These are phyloP conservation scores for Aspergillus tubingensis DNA, from an alignment of 2,329 filamentous ascomycete species.

Conservation along the genomic window DNA sequence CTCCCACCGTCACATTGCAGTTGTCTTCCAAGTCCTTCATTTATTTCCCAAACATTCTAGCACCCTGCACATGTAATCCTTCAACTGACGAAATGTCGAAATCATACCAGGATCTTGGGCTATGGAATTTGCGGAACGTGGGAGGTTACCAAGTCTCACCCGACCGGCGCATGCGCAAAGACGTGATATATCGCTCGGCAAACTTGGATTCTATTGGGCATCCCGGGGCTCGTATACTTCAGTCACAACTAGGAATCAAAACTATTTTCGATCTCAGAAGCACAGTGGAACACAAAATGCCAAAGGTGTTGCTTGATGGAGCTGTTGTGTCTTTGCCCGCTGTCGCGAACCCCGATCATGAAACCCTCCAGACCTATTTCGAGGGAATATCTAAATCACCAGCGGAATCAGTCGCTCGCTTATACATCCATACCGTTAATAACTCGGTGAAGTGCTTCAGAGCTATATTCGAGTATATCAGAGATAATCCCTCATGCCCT, in stretches of 20 bases:
- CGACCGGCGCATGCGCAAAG: neutral
- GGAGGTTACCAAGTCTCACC: neutral
- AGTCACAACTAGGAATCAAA: neutral
- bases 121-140: neutral
- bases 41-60: no score
- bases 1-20: no score
- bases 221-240: neutral
- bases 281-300: neutral
- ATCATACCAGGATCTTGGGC: neutral
- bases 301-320: no score
- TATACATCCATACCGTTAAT: neutral
- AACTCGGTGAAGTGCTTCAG: neutral
- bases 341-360: neutral
- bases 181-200: neutral
- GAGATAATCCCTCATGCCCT: constrained; percentile 42
- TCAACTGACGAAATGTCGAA: no score
- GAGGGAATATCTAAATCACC: neutral
- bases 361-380: neutral
- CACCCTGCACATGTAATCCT: no score
- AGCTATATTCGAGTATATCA: neutral
- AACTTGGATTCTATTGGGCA: neutral
- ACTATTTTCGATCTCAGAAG: neutral
- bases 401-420: neutral
- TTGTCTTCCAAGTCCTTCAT: no score
- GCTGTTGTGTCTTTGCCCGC: neutral